phyloP scores from a whole-genome alignment of 805 yeast genomes.

The Lachancea dasiensis region DNA sequence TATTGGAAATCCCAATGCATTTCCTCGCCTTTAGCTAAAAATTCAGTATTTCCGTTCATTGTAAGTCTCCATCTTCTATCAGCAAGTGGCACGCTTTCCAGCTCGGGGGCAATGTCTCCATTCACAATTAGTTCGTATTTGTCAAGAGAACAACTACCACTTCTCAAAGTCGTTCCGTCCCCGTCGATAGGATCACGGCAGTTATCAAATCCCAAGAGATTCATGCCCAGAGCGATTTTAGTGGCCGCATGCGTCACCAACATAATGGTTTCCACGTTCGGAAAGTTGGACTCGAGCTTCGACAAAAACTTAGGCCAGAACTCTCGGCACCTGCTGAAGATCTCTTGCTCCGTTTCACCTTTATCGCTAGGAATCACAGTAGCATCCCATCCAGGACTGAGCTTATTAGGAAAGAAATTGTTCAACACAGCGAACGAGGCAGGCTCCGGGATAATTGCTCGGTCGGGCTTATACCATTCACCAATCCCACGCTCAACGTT shows the following conservation, averaged over 20 bases:
- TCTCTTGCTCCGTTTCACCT: constrained; percentile 75
- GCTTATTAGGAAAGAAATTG: constrained; percentile 46
- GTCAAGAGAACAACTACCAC: constrained; percentile 85
- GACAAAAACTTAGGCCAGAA: constrained; percentile 57
- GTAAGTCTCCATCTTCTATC: constrained; percentile 50
- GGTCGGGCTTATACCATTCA: constrained; percentile 80
- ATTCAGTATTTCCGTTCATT: constrained; percentile 69
- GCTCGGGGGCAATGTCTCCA: constrained; percentile 18
- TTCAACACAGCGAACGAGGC: constrained; percentile 45
- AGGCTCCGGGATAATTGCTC: constrained; percentile 66
- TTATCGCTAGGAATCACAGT: constrained; percentile 51
- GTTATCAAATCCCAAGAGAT: constrained; percentile 48
- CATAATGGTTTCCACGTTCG: constrained; percentile 56
- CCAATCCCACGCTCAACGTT: constrained; percentile 79
- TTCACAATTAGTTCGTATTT: constrained; percentile 37
- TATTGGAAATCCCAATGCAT: constrained; percentile 86
- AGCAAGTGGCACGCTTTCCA: constrained; percentile 16
- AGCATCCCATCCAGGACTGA: constrained; percentile 44
- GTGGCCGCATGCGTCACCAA: constrained; percentile 93
- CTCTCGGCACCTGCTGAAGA: constrained; percentile 51
- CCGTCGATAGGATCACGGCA: constrained; percentile 48
- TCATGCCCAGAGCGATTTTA: constrained; percentile 80
- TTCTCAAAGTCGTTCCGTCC: constrained; percentile 46
- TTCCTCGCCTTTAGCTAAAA: constrained; percentile 74
- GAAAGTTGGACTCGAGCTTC: constrained; percentile 48